Percentiles rank a stretch among this genome's conserved stretches.
Conservation (phyloP, 73 alveolate species). For the Paramecium bursaria region DNA sequence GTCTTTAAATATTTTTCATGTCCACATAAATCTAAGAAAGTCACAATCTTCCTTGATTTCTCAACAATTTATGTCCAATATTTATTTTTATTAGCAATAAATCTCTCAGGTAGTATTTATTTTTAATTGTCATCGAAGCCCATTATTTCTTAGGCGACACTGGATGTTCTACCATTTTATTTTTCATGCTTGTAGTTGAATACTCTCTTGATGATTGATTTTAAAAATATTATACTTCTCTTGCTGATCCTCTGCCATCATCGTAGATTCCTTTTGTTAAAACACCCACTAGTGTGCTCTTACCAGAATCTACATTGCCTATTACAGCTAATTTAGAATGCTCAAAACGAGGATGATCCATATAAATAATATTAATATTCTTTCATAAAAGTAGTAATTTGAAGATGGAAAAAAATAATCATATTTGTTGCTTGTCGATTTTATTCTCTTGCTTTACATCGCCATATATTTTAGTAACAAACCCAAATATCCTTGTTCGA, state of each 20-base stretch:
- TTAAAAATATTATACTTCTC: conserved; percentile 67
- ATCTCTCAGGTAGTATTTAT: conserved; percentile 80
- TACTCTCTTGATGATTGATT: conserved; percentile 72
- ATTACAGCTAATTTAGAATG: conserved; percentile 43
- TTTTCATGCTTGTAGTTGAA: conserved; percentile 97
- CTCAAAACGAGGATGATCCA: no score
- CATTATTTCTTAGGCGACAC: conserved; percentile 95
- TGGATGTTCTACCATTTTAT: conserved; percentile 96
- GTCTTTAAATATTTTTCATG: conserved; percentile 98
- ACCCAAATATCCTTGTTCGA: conserved; percentile 54
- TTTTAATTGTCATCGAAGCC: conserved; percentile 81
- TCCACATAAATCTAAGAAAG: conserved; percentile 98
- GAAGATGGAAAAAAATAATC: no score
- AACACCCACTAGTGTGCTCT: conserved; percentile 97
- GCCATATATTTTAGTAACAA: neutral
- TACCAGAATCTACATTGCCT: conserved; percentile 95
- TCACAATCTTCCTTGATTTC: conserved; percentile 78
- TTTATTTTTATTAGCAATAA: conserved; percentile 84
- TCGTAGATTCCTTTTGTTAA: conserved; percentile 93
- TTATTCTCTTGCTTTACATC: conserved; percentile 30
- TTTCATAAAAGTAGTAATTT: no score
- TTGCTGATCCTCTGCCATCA: conserved; percentile 98
- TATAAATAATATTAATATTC: no score
- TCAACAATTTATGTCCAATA: conserved; percentile 89
- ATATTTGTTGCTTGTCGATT: no score